These are phyloP conservation scores for Alternaria sp. DNA, from an alignment of 2,329 filamentous ascomycete species.

Conservation along the genomic window DNA sequence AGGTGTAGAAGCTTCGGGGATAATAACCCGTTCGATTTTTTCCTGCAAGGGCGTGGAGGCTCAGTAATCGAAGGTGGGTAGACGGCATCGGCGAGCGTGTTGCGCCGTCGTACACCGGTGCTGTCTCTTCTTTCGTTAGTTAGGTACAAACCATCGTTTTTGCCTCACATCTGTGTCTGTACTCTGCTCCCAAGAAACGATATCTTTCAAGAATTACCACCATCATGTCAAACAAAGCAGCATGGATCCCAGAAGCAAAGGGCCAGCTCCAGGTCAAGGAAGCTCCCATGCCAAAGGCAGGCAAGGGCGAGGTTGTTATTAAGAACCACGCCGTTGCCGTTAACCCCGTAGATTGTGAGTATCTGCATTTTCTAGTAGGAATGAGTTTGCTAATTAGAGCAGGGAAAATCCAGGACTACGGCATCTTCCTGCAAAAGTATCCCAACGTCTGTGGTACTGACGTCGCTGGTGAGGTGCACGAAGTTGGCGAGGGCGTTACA, in stretches of 20 bases:
- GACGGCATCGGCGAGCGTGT: not conserved
- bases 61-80: not conserved
- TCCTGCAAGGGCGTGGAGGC: not conserved
- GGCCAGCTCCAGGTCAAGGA: conserved; percentile 39
- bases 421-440: conserved; percentile 44
- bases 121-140: not conserved
- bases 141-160: not conserved
- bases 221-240: conserved; percentile 42
- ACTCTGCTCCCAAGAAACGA: not conserved
- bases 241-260: conserved; percentile 39
- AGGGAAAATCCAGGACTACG: conserved; percentile 45
- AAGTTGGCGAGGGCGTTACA: conserved; percentile 55
- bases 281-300: conserved; percentile 34
- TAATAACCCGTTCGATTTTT: too few species aligned
- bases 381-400: conserved; percentile 4
- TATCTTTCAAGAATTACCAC: not conserved
- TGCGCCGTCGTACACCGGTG: not conserved
- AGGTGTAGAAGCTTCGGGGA: too few species aligned
- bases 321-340: conserved; percentile 44
- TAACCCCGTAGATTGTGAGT: conserved; percentile 42
- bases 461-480: conserved; percentile 54
- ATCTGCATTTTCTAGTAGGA: not conserved
- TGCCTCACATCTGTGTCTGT: not conserved
- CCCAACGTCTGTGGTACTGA: conserved; percentile 50
- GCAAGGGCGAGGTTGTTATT: conserved; percentile 41